These are phyloP conservation scores for Spergularia azorica DNA, from an alignment of 179 eudicot genomes.

Conservation along the genomic window DNA sequence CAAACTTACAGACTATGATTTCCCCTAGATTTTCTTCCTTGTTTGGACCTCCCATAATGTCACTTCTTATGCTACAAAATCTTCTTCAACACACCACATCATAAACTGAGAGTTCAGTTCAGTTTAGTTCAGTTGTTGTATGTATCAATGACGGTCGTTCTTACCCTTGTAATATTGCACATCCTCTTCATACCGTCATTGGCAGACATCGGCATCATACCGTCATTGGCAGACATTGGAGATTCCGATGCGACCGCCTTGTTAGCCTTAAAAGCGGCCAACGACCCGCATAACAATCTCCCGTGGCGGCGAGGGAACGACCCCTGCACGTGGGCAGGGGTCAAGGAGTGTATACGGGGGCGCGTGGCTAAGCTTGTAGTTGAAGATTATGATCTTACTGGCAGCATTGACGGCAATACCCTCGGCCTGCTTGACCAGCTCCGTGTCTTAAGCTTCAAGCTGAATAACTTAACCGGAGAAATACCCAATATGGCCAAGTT, in stretches of 20 bases:
- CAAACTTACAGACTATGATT: background rate
- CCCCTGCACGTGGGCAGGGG: conserved; percentile 75
- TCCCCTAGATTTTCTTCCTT: conserved; percentile 14
- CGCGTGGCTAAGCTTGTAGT: conserved; percentile 78
- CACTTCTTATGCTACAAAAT: conserved; percentile 12
- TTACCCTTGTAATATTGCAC: background rate
- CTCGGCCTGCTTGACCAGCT: conserved; percentile 63
- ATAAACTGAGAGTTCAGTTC: background rate
- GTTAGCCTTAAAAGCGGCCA: conserved; percentile 40
- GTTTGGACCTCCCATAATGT: conserved; percentile 25
- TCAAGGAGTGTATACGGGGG: conserved; percentile 60
- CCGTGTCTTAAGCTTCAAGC: conserved; percentile 47
- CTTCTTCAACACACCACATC: background rate
- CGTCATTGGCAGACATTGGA: conserved; percentile 11
- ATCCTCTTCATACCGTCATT: conserved; percentile 4
- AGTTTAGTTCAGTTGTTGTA: no score
- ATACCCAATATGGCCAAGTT: conserved; percentile 39
- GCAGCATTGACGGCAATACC: conserved; percentile 37
- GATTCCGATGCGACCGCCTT: conserved; percentile 49
- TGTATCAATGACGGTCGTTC: no score
- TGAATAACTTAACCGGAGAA: conserved; percentile 48
- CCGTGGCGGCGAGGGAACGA: conserved; percentile 52
- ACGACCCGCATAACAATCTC: conserved; percentile 46
- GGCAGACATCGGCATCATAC: no score
- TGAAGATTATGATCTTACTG: conserved; percentile 54